Percentiles rank a stretch among this genome's conserved stretches.
These are phyloP conservation scores for Puccinia hordei DNA, from an alignment of 1,284 basidiomycete species.

Conservation along the genomic window DNA sequence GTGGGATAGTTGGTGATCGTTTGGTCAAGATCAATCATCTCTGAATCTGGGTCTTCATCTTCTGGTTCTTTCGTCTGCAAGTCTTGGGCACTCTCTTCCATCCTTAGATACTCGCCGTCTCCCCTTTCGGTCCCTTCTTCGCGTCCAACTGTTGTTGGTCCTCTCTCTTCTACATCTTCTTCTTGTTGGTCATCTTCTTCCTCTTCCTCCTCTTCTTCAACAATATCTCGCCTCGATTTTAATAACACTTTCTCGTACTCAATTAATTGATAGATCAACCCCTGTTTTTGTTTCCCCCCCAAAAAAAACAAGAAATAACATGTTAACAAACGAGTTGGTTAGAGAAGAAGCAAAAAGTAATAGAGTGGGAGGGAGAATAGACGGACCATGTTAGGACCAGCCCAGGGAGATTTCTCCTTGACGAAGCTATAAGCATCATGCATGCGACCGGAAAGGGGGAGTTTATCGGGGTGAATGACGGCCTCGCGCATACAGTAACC, in stretches of 20 bases:
- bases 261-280: conserved; percentile 91
- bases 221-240: conserved; percentile 37
- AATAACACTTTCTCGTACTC: conserved; percentile 70
- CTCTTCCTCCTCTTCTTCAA: conserved; percentile 52
- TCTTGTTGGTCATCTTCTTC: conserved; percentile 4
- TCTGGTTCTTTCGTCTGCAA: background rate
- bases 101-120: background rate
- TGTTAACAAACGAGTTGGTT: conserved; percentile 19
- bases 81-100: no score
- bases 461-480: conserved; percentile 65
- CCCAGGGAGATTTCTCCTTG: conserved; percentile 81
- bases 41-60: background rate
- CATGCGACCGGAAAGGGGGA: conserved; percentile 68
- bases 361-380: conserved; percentile 51
- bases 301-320: background rate
- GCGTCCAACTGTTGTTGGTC: no score
- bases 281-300: no score
- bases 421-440: conserved; percentile 74
- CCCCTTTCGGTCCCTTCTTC: background rate
- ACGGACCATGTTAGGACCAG: conserved; percentile 89
- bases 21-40: conserved; percentile 7
- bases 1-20: background rate
- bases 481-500: conserved; percentile 94
- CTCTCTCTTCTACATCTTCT: background rate
- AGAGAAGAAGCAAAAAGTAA: conserved; percentile 36